Conservation (phyloP, 495 filamentous ascomycete species). For the Xylaria longipes region DNA sequence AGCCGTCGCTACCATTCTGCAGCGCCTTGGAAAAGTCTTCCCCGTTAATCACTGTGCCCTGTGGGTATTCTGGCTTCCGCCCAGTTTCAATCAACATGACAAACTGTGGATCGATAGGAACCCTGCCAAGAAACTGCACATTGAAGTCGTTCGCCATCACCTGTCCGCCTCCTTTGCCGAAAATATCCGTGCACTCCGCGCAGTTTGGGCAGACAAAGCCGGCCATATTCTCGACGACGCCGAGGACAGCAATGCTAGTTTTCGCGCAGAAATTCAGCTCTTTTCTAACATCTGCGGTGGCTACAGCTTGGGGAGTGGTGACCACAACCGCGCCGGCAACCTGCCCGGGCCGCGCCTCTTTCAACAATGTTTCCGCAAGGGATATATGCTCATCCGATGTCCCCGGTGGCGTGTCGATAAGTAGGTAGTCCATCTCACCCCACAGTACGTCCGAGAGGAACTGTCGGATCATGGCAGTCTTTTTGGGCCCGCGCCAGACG, state of each 20-base stretch:
- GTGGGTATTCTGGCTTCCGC: conserved; percentile 55
- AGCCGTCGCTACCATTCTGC: conserved; percentile 30
- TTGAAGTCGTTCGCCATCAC: conserved; percentile 87
- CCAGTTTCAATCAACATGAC: conserved; percentile 61
- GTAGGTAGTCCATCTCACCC: conserved; percentile 83
- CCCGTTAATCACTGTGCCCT: conserved; percentile 55
- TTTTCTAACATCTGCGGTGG: conserved; percentile 91
- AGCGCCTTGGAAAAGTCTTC: conserved; percentile 47
- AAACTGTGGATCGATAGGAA: conserved; percentile 84
- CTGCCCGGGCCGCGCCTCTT: conserved; percentile 64
- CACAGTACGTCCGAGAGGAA: conserved; percentile 93
- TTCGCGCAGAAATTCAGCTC: conserved; percentile 96
- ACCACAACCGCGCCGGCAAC: conserved; percentile 87
- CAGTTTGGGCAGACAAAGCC: conserved; percentile 97
- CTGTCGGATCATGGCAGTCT: conserved; percentile 98
- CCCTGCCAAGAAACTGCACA: conserved; percentile 82
- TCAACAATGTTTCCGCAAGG: conserved; percentile 82
- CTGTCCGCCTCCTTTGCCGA: conserved; percentile 86
- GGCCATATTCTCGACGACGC: conserved; percentile 97
- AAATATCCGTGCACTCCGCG: conserved; percentile 90
- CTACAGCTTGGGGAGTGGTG: conserved; percentile 93
- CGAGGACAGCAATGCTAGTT: conserved; percentile 79
- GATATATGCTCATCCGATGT: conserved; percentile 98
- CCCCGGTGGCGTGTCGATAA: conserved; percentile 95
- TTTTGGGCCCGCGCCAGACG: conserved; percentile 97